phyloP scores from a whole-genome alignment of 2,329 filamentous ascomycete genomes.

The Pyrenochaeta sp. region DNA sequence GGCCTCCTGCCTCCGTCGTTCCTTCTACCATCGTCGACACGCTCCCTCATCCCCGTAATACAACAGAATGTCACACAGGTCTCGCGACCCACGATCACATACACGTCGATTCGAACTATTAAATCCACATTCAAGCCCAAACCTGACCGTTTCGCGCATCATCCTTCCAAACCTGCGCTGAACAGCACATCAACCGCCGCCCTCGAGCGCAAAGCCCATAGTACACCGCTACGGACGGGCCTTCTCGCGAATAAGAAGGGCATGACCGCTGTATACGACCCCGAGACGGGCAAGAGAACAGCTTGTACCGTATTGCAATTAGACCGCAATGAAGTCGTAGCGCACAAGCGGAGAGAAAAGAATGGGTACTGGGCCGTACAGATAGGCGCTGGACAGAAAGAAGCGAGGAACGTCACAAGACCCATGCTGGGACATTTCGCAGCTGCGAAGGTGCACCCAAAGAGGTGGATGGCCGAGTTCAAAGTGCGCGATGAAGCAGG shows the following conservation, averaged over 20 bases:
- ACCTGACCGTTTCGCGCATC: conserved; percentile 62
- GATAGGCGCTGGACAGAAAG: conserved; percentile 79
- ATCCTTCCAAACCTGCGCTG: conserved; percentile 60
- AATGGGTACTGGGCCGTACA: conserved; percentile 97
- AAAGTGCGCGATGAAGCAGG: conserved; percentile 77
- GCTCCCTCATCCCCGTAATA: conserved; percentile 28
- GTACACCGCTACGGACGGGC: conserved; percentile 75
- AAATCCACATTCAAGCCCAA: conserved; percentile 64
- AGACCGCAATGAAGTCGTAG: conserved; percentile 88
- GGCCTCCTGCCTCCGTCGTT: conserved; percentile 38
- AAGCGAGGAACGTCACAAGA: conserved; percentile 78
- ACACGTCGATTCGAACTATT: conserved; percentile 54
- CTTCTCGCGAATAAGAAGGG: conserved; percentile 90
- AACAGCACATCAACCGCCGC: conserved; percentile 66
- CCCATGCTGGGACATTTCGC: conserved; percentile 90
- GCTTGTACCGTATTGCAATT: conserved; percentile 93
- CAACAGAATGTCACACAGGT: conserved; percentile 21
- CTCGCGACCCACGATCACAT: conserved; percentile 21
- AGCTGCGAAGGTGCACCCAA: conserved; percentile 80
- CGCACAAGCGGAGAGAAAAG: conserved; percentile 79
- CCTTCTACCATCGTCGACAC: conserved; percentile 39
- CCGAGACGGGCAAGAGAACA: conserved; percentile 76
- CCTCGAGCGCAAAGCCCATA: conserved; percentile 64
- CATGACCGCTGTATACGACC: conserved; percentile 90
- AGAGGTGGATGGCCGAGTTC: conserved; percentile 86